phyloP scores from a whole-genome alignment of 768 basidiomycete species.

The Pisolithus marmoratus region DNA sequence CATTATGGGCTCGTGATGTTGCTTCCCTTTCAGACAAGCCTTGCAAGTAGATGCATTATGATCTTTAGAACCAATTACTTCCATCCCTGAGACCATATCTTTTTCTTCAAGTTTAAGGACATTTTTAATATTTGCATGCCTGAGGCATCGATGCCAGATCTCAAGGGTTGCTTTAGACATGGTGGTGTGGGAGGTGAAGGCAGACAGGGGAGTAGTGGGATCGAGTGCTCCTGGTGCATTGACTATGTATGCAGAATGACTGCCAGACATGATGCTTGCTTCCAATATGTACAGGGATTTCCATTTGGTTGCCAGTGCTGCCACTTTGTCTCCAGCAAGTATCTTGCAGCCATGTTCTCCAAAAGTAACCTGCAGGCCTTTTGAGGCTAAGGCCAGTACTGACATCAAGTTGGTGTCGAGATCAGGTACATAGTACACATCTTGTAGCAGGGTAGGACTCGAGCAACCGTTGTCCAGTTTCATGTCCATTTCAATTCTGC shows the following conservation, averaged over 20 bases:
- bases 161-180: no score
- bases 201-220: no score
- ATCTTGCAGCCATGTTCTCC: not conserved
- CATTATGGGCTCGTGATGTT: conserved; percentile 7
- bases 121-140: no score
- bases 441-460: not conserved
- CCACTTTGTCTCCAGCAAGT: not conserved
- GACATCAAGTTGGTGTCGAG: conserved; percentile 15
- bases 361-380: not conserved
- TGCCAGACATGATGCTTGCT: no score
- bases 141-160: no score
- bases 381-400: conserved; percentile 3
- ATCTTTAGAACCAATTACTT: not conserved
- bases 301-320: not conserved
- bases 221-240: no score
- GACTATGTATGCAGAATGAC: no score
- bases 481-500: no score
- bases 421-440: conserved; percentile 12
- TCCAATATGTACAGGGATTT: no score
- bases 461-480: no score
- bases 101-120: conserved; percentile 1
- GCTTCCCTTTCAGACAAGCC: conserved; percentile 20
- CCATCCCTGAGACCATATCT: conserved; percentile 4
- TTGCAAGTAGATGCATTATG: conserved; percentile 4
- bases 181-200: no score